A percentile compares a stretch with the other conserved stretches of the same genome.
These are phyloP conservation scores for Odontarrhena argentea DNA, from an alignment of 345 rosid genomes.

Conservation along the genomic window DNA sequence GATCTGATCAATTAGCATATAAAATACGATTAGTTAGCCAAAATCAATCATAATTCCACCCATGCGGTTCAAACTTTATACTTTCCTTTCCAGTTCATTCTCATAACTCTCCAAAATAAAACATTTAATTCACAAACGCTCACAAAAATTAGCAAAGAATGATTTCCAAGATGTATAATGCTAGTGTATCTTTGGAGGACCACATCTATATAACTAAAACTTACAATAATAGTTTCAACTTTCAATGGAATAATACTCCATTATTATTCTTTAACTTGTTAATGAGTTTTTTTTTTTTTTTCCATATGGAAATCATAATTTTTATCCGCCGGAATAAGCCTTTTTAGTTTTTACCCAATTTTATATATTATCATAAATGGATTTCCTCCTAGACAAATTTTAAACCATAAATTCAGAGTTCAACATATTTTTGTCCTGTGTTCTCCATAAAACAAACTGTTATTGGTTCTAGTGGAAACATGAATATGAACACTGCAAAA, in stretches of 20 bases:
- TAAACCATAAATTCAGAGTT: neutral
- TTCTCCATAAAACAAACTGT: neutral
- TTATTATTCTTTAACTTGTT: conserved; percentile 21
- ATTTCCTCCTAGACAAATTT: too few species aligned
- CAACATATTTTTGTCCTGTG: neutral
- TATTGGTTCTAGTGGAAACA: conserved; percentile 14
- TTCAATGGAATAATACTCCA: neutral
- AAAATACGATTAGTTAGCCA: conserved; percentile 21
- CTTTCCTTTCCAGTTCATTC: conserved; percentile 45
- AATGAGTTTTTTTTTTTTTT: conserved; percentile 6
- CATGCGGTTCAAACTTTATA: conserved; percentile 39
- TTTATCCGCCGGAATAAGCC: too few species aligned
- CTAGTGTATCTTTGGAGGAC: conserved; percentile 30
- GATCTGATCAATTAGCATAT: conserved; percentile 38
- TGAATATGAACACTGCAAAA: conserved; percentile 23
- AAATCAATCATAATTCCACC: conserved; percentile 40
- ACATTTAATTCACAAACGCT: conserved; percentile 14
- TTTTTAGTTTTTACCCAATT: too few species aligned
- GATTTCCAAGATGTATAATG: conserved; percentile 10
- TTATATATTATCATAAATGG: too few species aligned
- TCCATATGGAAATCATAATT: too few species aligned
- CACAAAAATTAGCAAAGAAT: conserved; percentile 8
- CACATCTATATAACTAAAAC: conserved; percentile 25
- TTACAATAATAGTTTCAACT: conserved; percentile 10
- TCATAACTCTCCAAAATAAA: conserved; percentile 14